Conservation (phyloP, 106 monocot species). For the Alisma plantagoaquatica region DNA sequence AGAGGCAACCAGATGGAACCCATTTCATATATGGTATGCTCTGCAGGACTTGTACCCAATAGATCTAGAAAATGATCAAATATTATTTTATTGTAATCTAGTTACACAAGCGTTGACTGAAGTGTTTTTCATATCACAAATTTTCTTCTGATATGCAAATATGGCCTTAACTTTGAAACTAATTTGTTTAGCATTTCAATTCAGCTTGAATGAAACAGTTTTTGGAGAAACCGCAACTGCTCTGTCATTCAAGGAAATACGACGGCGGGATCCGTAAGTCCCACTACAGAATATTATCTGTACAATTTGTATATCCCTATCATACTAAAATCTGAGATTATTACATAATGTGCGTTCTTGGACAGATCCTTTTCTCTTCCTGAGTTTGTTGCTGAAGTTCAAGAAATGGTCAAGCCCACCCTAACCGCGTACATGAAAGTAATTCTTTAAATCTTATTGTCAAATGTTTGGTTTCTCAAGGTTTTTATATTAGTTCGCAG, state of each 20-base stretch:
- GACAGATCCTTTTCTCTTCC: slow-evolving; percentile 81
- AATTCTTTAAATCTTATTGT: too few species aligned
- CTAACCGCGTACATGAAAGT: slow-evolving; percentile 85
- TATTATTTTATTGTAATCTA: background rate
- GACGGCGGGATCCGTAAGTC: slow-evolving; percentile 88
- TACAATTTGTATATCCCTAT: too few species aligned
- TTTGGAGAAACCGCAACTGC: slow-evolving; percentile 91
- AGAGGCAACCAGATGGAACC: too few species aligned
- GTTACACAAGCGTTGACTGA: background rate
- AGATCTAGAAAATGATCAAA: background rate
- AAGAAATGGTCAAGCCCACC: slow-evolving; percentile 85
- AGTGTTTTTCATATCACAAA: background rate
- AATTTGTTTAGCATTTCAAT: background rate
- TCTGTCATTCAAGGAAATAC: slow-evolving; percentile 89
- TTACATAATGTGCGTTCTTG: background rate
- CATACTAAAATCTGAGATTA: too few species aligned
- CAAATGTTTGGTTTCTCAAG: too few species aligned
- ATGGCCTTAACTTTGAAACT: background rate
- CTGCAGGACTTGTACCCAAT: too few species aligned
- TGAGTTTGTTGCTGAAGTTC: slow-evolving; percentile 93
- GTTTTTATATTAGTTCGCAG: too few species aligned
- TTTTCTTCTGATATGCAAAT: background rate
- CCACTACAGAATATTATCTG: background rate
- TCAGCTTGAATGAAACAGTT: slow-evolving; percentile 83
- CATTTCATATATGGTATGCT: too few species aligned